These are phyloP conservation scores for Salinomyces thailandicus DNA, from an alignment of 2,329 filamentous ascomycete genomes.

Conservation along the genomic window DNA sequence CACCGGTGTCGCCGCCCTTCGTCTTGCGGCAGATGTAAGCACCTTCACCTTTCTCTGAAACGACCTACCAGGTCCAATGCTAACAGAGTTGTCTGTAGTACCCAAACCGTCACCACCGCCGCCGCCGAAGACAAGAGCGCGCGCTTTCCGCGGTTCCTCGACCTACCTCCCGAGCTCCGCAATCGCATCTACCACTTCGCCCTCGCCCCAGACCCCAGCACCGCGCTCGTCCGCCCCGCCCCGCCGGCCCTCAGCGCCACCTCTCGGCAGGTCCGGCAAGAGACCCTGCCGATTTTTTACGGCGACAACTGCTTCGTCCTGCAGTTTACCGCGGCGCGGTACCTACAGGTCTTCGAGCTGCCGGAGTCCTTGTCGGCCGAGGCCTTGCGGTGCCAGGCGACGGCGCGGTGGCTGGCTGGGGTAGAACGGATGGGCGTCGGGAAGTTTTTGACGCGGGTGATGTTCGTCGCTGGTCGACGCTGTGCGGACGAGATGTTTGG, in stretches of 20 bases:
- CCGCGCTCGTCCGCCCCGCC: background rate
- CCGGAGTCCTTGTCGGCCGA: background rate
- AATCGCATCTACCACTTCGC: conserved; percentile 3
- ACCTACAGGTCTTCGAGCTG: background rate
- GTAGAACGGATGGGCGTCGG: background rate
- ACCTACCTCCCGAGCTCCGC: conserved; percentile 5
- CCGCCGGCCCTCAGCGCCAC: conserved; percentile 1
- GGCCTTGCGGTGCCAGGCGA: background rate
- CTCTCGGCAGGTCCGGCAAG: background rate
- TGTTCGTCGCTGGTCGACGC: background rate
- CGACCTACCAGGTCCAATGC: too few relatives aligned
- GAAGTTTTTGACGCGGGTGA: background rate
- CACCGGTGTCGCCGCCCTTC: too few relatives aligned
- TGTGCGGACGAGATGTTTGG: background rate
- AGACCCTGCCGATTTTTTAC: conserved; percentile 4
- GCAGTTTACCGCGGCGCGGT: background rate
- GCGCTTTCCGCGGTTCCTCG: conserved; percentile 3
- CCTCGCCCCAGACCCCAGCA: background rate
- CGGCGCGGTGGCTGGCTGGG: background rate
- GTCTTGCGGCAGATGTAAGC: too few relatives aligned
- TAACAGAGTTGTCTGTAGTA: too few relatives aligned
- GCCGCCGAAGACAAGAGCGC: conserved; percentile 1
- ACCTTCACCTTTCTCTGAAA: too few relatives aligned
- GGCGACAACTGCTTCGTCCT: background rate
- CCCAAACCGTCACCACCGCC: conserved; percentile 1